Evolutionary conservation across 352 stramenopile species (phyloP).

Genomic region (Phytophthora sojae): DNA sequence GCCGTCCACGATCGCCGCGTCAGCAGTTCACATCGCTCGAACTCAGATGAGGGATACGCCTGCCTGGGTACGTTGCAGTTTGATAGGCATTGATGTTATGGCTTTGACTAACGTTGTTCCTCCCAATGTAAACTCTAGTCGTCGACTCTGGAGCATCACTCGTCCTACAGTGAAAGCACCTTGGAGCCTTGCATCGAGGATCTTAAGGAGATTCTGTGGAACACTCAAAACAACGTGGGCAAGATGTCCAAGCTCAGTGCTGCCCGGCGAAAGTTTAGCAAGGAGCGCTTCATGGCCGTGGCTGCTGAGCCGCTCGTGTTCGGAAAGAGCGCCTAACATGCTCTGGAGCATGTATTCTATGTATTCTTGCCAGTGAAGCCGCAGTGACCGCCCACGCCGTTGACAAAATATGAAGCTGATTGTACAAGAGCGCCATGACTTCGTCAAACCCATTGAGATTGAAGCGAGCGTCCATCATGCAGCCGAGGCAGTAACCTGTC

Average conservation of each 20-base stretch:
- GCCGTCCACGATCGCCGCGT: conserved; percentile 97
- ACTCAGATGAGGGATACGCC: conserved; percentile 80
- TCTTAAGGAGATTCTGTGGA: conserved; percentile 86
- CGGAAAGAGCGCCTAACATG: conserved; percentile 43
- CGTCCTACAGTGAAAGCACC: conserved; percentile 72
- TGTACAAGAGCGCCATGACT: conserved; percentile 38
- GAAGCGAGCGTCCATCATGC: conserved; percentile 25
- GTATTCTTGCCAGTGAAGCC: conserved; percentile 30
- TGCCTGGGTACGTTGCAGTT: conserved; percentile 66
- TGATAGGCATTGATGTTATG: not conserved
- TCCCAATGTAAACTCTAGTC: conserved; percentile 48
- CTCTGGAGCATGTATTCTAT: conserved; percentile 29
- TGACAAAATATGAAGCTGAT: conserved; percentile 46
- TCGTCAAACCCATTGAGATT: conserved; percentile 17
- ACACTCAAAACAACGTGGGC: conserved; percentile 66
- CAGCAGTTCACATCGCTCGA: conserved; percentile 96
- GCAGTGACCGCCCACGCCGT: conserved; percentile 20
- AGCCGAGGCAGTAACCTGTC: conserved; percentile 29
- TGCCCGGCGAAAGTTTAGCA: conserved; percentile 87
- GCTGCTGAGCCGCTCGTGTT: conserved; percentile 67
- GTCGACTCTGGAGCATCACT: conserved; percentile 78
- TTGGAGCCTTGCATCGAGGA: conserved; percentile 73
- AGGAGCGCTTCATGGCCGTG: conserved; percentile 82
- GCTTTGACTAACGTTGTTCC: conserved; percentile 12
- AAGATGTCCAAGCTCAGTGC: conserved; percentile 84